phyloP scores from a whole-genome alignment of 768 basidiomycete species.

The Lactifluus pinguis region DNA sequence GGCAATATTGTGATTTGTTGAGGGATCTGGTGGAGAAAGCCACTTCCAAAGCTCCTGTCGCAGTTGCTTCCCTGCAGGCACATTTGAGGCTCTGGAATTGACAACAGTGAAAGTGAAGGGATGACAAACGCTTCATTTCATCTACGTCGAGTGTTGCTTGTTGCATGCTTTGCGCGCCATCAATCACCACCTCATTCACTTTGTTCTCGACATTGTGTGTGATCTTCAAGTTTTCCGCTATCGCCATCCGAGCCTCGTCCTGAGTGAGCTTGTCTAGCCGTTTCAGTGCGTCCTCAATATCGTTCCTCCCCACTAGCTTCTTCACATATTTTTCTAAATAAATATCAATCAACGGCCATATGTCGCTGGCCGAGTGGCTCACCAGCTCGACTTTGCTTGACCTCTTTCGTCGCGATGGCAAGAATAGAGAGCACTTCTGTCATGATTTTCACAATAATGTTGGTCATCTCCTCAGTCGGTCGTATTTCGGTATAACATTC shows the following conservation, averaged over 20 bases:
- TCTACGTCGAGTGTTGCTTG: not conserved
- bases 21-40: constrained; percentile 2
- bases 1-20: not conserved
- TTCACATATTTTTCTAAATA: not conserved
- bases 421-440: not conserved
- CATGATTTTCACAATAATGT: not conserved
- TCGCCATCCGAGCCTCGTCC: not conserved
- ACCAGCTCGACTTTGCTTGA: not conserved
- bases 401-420: not conserved
- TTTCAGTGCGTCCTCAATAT: not conserved
- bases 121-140: not conserved
- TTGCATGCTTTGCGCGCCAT: not conserved
- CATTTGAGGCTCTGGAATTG: not conserved
- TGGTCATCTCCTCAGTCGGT: not conserved
- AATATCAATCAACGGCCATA: not conserved
- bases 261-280: not conserved
- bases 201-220: not conserved
- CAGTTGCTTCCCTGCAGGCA: not conserved
- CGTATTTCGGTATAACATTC: not conserved
- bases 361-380: not conserved
- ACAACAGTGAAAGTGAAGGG: not conserved
- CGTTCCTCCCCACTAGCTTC: not conserved
- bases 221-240: not conserved
- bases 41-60: not conserved
- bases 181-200: not conserved